Percentiles rank a stretch among this genome's conserved stretches.
phyloP scores from a whole-genome alignment of 2,329 filamentous ascomycete species.

The Neonectria coccinea region DNA sequence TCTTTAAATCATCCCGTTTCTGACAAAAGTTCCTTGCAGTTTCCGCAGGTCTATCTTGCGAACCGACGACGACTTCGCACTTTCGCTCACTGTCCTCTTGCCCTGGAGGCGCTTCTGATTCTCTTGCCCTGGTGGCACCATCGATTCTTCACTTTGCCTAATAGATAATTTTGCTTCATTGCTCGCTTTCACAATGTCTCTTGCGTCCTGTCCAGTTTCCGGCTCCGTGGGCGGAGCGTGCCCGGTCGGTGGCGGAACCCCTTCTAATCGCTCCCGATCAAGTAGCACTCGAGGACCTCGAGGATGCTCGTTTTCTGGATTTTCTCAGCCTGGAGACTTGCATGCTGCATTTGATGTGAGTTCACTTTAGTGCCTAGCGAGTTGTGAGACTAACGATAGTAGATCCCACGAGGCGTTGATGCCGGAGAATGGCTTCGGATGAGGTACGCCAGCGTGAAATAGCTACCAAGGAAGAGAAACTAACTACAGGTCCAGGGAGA shows the following conservation, averaged over 20 bases:
- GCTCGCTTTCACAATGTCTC: slow-evolving; percentile 41
- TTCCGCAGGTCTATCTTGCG: neutral
- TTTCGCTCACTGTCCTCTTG: slow-evolving; percentile 1
- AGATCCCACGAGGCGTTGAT: slow-evolving; percentile 61
- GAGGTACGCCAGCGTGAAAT: slow-evolving; percentile 35
- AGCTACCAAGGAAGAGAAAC: neutral
- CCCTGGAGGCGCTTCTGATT: slow-evolving; percentile 31
- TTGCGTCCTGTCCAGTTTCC: slow-evolving; percentile 49
- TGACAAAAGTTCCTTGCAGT: neutral
- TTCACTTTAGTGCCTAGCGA: neutral
- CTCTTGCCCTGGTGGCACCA: slow-evolving; percentile 33
- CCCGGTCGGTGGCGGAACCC: slow-evolving; percentile 22
- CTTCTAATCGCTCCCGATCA: slow-evolving; percentile 10
- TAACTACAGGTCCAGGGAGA: slow-evolving; percentile 48
- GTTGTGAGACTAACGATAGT: neutral
- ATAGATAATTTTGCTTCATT: slow-evolving; percentile 4
- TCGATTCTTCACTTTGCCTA: neutral
- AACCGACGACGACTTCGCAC: neutral
- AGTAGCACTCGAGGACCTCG: slow-evolving; percentile 21
- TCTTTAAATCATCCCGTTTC: slow-evolving; percentile 8
- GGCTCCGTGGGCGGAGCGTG: slow-evolving; percentile 45
- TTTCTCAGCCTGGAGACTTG: slow-evolving; percentile 34
- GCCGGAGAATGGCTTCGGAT: slow-evolving; percentile 59
- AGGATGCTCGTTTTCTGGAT: slow-evolving; percentile 37
- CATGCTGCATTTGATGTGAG: slow-evolving; percentile 41